Conservation (phyloP, 495 filamentous ascomycete genomes). For the Neurospora sp. region DNA sequence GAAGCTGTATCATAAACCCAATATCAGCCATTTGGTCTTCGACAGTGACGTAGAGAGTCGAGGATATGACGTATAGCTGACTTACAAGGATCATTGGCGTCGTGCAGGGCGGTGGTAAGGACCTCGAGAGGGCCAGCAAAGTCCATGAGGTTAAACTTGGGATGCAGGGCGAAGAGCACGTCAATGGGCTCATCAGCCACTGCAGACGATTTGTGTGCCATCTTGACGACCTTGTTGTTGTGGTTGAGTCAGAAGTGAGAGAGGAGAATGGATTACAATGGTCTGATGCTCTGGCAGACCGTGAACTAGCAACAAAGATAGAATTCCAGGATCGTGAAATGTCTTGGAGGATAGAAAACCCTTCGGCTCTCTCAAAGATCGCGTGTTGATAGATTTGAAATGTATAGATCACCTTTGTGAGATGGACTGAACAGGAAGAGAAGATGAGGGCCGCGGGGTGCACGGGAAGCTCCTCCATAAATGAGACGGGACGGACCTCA, state of each 20-base stretch:
- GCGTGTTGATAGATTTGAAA: background rate
- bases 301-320: background rate
- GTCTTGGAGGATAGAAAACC: background rate
- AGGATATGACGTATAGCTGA: conserved; percentile 4
- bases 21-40: background rate
- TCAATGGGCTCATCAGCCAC: conserved; percentile 41
- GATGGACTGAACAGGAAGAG: background rate
- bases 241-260: background rate
- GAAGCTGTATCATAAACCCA: conserved; percentile 23
- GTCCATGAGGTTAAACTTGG: conserved; percentile 48
- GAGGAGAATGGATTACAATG: background rate
- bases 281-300: background rate
- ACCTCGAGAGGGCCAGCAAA: conserved; percentile 59
- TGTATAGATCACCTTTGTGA: background rate
- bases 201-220: conserved; percentile 39
- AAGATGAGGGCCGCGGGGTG: background rate
- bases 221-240: conserved; percentile 23
- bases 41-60: background rate
- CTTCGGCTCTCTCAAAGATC: background rate
- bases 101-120: conserved; percentile 47
- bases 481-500: background rate
- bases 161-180: conserved; percentile 40
- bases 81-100: conserved; percentile 52
- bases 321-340: background rate
- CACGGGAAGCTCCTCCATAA: background rate